Conservation (phyloP, 306 rosid genomes). For the Vigna radiata region DNA sequence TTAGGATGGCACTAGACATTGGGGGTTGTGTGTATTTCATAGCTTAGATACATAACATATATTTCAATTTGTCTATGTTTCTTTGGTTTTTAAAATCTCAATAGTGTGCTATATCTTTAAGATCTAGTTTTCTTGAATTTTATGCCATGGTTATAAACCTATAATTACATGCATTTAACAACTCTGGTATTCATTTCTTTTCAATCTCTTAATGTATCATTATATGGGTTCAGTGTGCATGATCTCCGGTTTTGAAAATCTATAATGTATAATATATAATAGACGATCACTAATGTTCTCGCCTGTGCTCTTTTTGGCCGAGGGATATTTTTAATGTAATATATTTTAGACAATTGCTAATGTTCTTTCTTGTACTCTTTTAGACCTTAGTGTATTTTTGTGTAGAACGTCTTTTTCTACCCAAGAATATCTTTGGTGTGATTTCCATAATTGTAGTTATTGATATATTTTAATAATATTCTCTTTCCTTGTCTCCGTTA, state of each 20-base stretch:
- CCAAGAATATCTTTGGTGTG: not conserved
- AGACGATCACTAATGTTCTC: not conserved
- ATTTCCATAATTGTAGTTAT: not conserved
- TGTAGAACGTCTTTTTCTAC: not conserved
- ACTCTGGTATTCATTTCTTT: not conserved
- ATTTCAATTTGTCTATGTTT: not conserved
- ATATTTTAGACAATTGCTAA: not conserved
- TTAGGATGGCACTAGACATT: not conserved
- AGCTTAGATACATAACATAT: not conserved
- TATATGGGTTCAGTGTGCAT: constrained; percentile 3
- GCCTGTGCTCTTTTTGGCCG: not conserved
- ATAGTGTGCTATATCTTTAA: not conserved
- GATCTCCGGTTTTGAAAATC: not conserved
- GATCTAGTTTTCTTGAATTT: not conserved
- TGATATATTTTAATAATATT: not conserved
- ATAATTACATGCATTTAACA: not conserved
- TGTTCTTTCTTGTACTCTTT: too few relatives aligned
- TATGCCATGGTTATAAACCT: not conserved
- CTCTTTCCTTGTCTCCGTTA: constrained; percentile 36
- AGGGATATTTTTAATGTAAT: not conserved
- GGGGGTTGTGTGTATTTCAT: not conserved
- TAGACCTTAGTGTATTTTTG: not conserved
- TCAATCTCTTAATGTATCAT: not conserved
- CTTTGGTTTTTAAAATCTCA: not conserved
- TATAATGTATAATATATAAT: not conserved